Conservation (phyloP, 2,329 filamentous ascomycete species). For the Aspergillus chevalieri region DNA sequence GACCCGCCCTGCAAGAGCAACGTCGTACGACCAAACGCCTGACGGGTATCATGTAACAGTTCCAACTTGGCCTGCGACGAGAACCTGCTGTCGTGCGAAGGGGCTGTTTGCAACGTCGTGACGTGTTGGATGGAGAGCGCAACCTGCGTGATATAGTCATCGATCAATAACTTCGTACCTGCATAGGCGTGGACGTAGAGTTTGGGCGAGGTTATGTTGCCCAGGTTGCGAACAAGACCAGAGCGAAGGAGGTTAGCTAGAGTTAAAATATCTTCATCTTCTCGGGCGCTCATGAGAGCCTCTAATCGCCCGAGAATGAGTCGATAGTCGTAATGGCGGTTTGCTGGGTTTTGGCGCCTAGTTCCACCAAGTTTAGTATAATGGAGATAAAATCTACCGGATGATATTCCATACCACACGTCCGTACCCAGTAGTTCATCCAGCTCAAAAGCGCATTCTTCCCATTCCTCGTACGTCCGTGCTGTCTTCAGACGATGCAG, state of each 20-base stretch:
- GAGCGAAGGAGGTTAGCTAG: constrained; percentile 76
- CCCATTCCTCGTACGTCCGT: constrained; percentile 75
- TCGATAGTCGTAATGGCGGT: constrained; percentile 76
- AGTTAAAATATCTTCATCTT: constrained; percentile 65
- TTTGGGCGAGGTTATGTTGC: constrained; percentile 75
- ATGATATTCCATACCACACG: constrained; percentile 53
- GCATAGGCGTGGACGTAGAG: constrained; percentile 81
- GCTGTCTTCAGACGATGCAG: constrained; percentile 61
- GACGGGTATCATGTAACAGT: constrained; percentile 77
- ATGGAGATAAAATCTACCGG: not conserved
- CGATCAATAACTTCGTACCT: constrained; percentile 83
- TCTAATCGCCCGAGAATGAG: constrained; percentile 73
- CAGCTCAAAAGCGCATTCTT: constrained; percentile 73
- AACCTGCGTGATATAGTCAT: constrained; percentile 82
- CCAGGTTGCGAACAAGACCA: constrained; percentile 73
- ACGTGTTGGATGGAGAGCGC: constrained; percentile 76
- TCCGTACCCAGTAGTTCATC: constrained; percentile 76
- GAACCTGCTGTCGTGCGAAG: constrained; percentile 46
- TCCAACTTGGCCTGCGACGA: constrained; percentile 76
- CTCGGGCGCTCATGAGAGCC: constrained; percentile 62
- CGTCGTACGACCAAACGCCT: constrained; percentile 80
- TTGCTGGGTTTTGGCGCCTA: constrained; percentile 76
- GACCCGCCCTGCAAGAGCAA: constrained; percentile 84
- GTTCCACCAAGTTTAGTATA: not conserved
- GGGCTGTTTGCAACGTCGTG: constrained; percentile 57